Conservation (phyloP, 306 rosid genomes). For the Cicer yamashitae region DNA sequence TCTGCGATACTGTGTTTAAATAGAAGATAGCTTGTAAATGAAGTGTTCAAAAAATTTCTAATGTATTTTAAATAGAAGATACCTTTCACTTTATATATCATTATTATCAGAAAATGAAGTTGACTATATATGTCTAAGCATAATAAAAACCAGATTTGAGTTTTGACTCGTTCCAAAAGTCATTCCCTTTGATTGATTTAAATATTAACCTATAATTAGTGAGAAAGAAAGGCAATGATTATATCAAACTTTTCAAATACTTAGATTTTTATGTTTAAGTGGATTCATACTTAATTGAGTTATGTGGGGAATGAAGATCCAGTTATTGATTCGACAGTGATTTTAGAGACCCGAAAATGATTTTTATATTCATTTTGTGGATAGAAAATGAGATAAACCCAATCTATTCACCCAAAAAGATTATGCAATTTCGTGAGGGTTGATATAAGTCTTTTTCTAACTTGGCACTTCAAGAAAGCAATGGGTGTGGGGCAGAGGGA, state of each 20-base stretch:
- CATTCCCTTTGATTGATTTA: conserved; percentile 29
- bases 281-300: background rate
- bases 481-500: conserved; percentile 38
- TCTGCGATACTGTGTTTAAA: too few relatives aligned
- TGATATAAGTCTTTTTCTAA: conserved; percentile 43
- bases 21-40: too few relatives aligned
- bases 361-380: conserved; percentile 37
- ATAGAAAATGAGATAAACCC: conserved; percentile 27
- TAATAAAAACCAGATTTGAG: background rate
- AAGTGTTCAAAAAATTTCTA: too few relatives aligned
- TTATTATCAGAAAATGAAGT: background rate
- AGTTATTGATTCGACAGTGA: conserved; percentile 29
- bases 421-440: conserved; percentile 37
- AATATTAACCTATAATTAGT: conserved; percentile 22
- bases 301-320: conserved; percentile 42
- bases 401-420: conserved; percentile 10
- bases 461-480: conserved; percentile 43
- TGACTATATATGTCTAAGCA: conserved; percentile 5
- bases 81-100: background rate
- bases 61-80: too few relatives aligned
- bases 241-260: conserved; percentile 22
- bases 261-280: background rate
- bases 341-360: conserved; percentile 32
- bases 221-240: conserved; percentile 41
- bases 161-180: conserved; percentile 18